Percentiles rank a stretch among this genome's conserved stretches.
Conservation (phyloP, 225 moss, liverwort and hornwort genomes). For the Anthoceros angustus region DNA sequence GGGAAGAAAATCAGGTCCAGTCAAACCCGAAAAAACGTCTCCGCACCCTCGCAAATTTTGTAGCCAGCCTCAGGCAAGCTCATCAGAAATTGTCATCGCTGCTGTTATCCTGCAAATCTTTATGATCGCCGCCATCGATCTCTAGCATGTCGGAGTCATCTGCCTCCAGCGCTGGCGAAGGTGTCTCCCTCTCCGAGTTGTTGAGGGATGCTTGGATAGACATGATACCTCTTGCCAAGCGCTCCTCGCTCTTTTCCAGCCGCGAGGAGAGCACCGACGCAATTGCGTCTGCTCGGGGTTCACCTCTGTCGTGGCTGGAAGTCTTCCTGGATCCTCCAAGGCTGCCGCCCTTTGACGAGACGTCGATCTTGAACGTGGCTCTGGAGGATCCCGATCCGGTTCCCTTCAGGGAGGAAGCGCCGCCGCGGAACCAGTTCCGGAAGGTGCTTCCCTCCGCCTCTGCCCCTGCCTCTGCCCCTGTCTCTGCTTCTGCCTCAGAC, state of each 20-base stretch:
- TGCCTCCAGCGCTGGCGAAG: too few relatives aligned
- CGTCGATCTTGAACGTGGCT: slow-evolving; percentile 8
- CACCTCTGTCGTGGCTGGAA: neutral
- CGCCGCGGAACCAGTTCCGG: slow-evolving; percentile 40
- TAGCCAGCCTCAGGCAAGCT: neutral
- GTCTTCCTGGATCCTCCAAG: neutral
- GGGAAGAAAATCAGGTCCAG: neutral
- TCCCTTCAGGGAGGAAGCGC: neutral
- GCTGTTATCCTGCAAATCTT: slow-evolving; percentile 16
- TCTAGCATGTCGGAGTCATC: slow-evolving; percentile 18
- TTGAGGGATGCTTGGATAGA: neutral
- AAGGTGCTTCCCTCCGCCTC: slow-evolving; percentile 27
- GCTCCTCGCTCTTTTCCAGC: slow-evolving; percentile 1
- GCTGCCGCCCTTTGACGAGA: slow-evolving; percentile 3
- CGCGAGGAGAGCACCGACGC: neutral
- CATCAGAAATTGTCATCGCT: slow-evolving; percentile 26
- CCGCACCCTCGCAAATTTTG: too few relatives aligned
- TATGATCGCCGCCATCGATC: slow-evolving; percentile 13
- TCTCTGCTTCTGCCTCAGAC: slow-evolving; percentile 28
- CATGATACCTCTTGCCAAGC: neutral
- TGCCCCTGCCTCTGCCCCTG: slow-evolving; percentile 20
- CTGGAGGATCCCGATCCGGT: slow-evolving; percentile 13
- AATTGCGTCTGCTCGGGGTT: neutral
- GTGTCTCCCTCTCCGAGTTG: slow-evolving; percentile 7
- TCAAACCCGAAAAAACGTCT: neutral